Evolutionary conservation across 495 filamentous ascomycete species (phyloP).

Genomic region (Astrocystis sublimbata): DNA sequence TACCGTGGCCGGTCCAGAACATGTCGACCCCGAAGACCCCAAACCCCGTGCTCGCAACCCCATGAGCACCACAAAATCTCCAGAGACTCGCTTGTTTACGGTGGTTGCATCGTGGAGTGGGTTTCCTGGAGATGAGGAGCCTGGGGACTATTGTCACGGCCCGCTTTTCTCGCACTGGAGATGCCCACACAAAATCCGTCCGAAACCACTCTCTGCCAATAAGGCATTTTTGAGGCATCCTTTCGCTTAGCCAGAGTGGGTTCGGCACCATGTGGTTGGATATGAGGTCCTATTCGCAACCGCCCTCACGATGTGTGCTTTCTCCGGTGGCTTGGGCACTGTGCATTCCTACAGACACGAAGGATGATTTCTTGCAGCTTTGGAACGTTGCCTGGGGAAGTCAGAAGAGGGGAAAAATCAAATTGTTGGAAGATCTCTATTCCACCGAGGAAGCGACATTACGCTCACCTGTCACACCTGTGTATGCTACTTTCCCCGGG

Average conservation of each 20-base stretch:
- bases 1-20: no score
- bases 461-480: no score
- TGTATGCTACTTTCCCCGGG: no score
- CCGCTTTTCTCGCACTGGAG: background rate
- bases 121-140: slow-evolving; percentile 1
- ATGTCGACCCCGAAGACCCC: background rate
- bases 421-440: background rate
- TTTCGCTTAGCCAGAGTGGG: background rate
- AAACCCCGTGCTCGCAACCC: background rate
- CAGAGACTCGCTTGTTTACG: slow-evolving; percentile 1
- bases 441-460: background rate
- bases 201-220: background rate
- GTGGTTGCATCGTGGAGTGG: background rate
- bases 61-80: background rate
- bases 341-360: background rate
- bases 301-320: background rate
- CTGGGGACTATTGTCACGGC: background rate
- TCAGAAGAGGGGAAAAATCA: background rate
- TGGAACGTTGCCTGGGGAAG: background rate
- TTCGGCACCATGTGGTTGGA: background rate
- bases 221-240: background rate
- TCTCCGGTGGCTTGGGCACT: background rate
- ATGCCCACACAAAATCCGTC: background rate
- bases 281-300: background rate
- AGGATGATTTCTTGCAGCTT: background rate